These are phyloP conservation scores for Nepenthes alata DNA, from an alignment of 179 eudicot genomes.

Conservation along the genomic window DNA sequence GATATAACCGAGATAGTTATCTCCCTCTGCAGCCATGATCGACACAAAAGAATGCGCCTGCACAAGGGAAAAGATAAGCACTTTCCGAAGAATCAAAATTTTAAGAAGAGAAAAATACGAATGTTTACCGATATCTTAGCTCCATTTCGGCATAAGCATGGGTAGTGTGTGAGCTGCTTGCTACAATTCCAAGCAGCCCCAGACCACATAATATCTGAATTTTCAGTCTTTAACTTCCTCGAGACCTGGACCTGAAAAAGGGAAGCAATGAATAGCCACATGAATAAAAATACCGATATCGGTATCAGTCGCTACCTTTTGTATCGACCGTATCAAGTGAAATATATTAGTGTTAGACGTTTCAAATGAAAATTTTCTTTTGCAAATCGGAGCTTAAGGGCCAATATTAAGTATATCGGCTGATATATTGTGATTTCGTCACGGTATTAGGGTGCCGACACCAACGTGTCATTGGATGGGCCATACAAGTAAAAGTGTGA, in stretches of 20 bases:
- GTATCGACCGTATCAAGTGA: too few species aligned
- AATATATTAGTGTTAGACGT: too few species aligned
- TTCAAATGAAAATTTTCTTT: too few species aligned
- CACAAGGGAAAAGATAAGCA: background rate
- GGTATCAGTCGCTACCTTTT: too few species aligned
- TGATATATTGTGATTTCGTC: too few species aligned
- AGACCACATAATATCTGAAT: slow-evolving; percentile 28
- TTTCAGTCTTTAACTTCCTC: slow-evolving; percentile 18
- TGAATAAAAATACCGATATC: too few species aligned
- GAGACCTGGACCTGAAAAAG: slow-evolving; percentile 16
- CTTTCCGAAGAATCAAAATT: background rate
- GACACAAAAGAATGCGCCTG: slow-evolving; percentile 41
- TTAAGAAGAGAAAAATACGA: background rate
- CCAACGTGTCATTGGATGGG: background rate
- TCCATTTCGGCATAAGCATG: slow-evolving; percentile 23
- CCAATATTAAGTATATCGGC: too few species aligned
- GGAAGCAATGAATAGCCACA: background rate
- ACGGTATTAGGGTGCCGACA: too few species aligned
- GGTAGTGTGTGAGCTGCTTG: slow-evolving; percentile 36
- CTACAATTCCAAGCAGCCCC: slow-evolving; percentile 32
- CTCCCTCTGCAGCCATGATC: slow-evolving; percentile 23
- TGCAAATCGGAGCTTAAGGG: too few species aligned
- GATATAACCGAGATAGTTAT: slow-evolving; percentile 25
- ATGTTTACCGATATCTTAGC: slow-evolving; percentile 21
- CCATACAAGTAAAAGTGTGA: background rate